Evolutionary conservation across 176 grass and related monocot genomes (phyloP).

Genomic region (Eleusine indica): DNA sequence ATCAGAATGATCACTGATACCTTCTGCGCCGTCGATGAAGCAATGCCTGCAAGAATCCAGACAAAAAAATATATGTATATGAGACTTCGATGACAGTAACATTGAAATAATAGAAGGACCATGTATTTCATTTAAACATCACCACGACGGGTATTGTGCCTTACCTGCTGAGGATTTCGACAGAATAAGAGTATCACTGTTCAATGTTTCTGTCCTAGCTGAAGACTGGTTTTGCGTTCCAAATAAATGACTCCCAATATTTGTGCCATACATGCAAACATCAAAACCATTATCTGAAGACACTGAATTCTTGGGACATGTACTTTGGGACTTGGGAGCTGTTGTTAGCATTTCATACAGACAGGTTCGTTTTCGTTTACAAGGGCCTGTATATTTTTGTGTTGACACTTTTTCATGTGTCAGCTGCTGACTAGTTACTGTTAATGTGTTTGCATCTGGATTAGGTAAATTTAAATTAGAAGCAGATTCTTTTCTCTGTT

Average conservation of each 20-base stretch:
- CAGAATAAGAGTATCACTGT: slow-evolving; percentile 17
- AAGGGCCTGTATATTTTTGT: slow-evolving; percentile 36
- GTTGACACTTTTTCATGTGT: slow-evolving; percentile 14
- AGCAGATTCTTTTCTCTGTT: slow-evolving; percentile 42
- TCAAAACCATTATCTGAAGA: slow-evolving; percentile 29
- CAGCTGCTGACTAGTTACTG: slow-evolving; percentile 15
- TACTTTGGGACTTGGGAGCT: slow-evolving; percentile 42
- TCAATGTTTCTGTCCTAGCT: slow-evolving; percentile 38
- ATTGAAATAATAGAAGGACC: not conserved
- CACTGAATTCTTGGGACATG: slow-evolving; percentile 20
- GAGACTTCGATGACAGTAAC: slow-evolving; percentile 26
- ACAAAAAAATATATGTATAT: not conserved
- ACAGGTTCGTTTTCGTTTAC: slow-evolving; percentile 37
- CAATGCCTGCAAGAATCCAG: slow-evolving; percentile 44
- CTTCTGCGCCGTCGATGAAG: slow-evolving; percentile 49
- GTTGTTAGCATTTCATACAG: slow-evolving; percentile 72
- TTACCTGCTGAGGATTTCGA: slow-evolving; percentile 60
- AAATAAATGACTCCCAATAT: slow-evolving; percentile 37
- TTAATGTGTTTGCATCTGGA: slow-evolving; percentile 15
- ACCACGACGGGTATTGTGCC: slow-evolving; percentile 6
- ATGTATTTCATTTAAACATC: not conserved
- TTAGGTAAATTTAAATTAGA: slow-evolving; percentile 26
- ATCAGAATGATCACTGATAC: slow-evolving; percentile 35
- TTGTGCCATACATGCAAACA: slow-evolving; percentile 40
- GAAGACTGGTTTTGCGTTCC: slow-evolving; percentile 37